These are phyloP conservation scores for Fusarium lateritium DNA, from an alignment of 2,329 filamentous ascomycete genomes.

Conservation along the genomic window DNA sequence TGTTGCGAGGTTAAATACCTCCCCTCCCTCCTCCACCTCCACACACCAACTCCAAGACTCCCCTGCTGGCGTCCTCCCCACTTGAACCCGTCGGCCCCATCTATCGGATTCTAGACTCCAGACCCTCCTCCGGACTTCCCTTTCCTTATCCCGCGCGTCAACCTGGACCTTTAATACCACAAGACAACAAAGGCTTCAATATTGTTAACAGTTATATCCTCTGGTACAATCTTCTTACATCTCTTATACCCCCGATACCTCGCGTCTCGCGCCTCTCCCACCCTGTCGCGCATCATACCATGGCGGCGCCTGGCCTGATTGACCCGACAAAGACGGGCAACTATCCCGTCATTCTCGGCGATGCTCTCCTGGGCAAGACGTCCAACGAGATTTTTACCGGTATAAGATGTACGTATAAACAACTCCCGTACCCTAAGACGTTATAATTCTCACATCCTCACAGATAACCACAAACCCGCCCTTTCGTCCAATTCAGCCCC, in stretches of 20 bases:
- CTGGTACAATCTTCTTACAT: not conserved
- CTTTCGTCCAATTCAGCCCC: slow-evolving; percentile 65
- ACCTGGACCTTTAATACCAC: slow-evolving; percentile 17
- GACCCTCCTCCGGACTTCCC: slow-evolving; percentile 37
- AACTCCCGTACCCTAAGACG: not conserved
- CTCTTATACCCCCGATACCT: not conserved
- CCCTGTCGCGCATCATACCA: slow-evolving; percentile 25
- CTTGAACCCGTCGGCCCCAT: slow-evolving; percentile 27
- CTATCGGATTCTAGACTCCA: slow-evolving; percentile 31
- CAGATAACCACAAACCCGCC: slow-evolving; percentile 75
- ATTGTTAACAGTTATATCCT: not conserved
- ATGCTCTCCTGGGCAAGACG: slow-evolving; percentile 70
- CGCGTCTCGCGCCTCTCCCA: not conserved
- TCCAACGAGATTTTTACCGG: slow-evolving; percentile 72
- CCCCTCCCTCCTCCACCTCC: not conserved
- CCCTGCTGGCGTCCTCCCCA: slow-evolving; percentile 29
- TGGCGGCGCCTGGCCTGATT: slow-evolving; percentile 59
- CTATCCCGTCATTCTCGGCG: slow-evolving; percentile 75
- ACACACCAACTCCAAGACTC: not conserved
- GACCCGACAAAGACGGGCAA: slow-evolving; percentile 73
- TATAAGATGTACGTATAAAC: slow-evolving; percentile 68
- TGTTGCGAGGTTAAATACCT: not conserved
- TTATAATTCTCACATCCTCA: slow-evolving; percentile 18
- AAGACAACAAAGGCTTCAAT: slow-evolving; percentile 4
- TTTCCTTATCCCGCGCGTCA: slow-evolving; percentile 30